Evolutionary conservation across 768 basidiomycete genomes (phyloP), one percentile per base, ranked within the genome.

Genomic region (Boletus patriciae): DNA sequence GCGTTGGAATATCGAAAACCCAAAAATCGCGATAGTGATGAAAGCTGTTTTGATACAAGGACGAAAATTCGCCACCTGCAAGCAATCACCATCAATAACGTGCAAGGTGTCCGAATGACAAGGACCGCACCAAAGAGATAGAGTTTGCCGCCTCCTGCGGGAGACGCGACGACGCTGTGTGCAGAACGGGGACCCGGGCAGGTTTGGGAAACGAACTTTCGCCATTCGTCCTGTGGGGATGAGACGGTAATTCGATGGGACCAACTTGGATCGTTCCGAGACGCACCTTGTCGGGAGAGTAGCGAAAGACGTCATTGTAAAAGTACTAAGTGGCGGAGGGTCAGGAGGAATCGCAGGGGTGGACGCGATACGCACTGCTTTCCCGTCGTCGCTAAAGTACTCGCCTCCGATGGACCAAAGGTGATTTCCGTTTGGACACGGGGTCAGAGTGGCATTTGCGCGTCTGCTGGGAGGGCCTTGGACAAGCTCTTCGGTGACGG

Each of bases 11-110:
- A 60, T 92, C 90, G 66, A 95, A 95, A 46, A 80, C 80, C 89
- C 94, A 94, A 66, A 95, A 86, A 66, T 94, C 91, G 44, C 90
- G 83, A 66, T 92, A 95, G 63, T 94, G 92, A 59, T 92, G 90
- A 70, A 94, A 92, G 0, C 83, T 84, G 34, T 84, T 93, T 69
- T 94, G 92, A 61, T 89, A 79, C 7, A 92, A 69, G 1, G 88
- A 90, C 0, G 91, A 92, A 63, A 90, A 96, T 70, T 95, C 94
- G 13, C 94, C 92, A 27, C 90, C 87, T 87, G 57, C 27, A 23
- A 6, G n/a, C 1, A 25, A 27, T 40, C 5, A 15, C 0, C 1
- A 13, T 63, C 40, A 50, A 27, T 11, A 8, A 34, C 0, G 18
- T 16, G 41, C 18, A 1, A 19, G 21, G 15, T 5, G 7, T 10